Evolutionary conservation across 257 asterid genomes (phyloP).

Genomic region (Rehmannia glutinosa): DNA sequence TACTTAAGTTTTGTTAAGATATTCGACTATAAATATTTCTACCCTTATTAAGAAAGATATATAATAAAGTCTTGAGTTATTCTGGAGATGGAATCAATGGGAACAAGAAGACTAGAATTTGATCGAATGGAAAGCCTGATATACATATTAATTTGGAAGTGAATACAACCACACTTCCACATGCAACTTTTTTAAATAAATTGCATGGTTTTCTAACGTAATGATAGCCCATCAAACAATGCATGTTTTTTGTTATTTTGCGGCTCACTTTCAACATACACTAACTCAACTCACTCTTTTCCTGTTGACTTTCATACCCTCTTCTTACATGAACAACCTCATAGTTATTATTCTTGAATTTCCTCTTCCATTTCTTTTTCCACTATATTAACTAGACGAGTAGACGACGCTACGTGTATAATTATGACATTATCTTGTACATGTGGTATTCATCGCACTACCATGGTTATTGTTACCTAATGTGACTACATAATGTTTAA

Average conservation of each 20-base stretch:
- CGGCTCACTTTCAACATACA: slow-evolving; percentile 13
- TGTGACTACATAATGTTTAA: neutral
- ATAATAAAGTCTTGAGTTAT: neutral
- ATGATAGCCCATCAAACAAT: too few relatives aligned
- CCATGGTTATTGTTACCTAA: slow-evolving; percentile 10
- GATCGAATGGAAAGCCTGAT: too few relatives aligned
- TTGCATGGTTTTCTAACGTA: slow-evolving; percentile 1
- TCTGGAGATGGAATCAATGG: slow-evolving; percentile 10
- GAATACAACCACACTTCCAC: slow-evolving; percentile 4
- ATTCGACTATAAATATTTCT: neutral
- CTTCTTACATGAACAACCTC: too few relatives aligned
- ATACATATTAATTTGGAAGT: neutral
- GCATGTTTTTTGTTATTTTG: slow-evolving; percentile 1
- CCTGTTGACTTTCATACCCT: slow-evolving; percentile 21
- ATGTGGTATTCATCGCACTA: too few relatives aligned
- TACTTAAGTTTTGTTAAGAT: neutral
- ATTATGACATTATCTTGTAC: too few relatives aligned
- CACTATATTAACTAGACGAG: too few relatives aligned
- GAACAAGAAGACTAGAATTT: slow-evolving; percentile 16
- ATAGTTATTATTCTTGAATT: too few relatives aligned
- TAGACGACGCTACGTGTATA: too few relatives aligned
- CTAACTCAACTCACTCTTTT: slow-evolving; percentile 18
- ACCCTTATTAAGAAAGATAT: neutral
- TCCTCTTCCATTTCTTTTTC: too few relatives aligned
- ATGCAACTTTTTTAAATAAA: neutral